Evolutionary conservation across 192 early-diverging fungal genomes (phyloP), one percentile per base, ranked within the genome.

Genomic region (Funneliformis geosporum): DNA sequence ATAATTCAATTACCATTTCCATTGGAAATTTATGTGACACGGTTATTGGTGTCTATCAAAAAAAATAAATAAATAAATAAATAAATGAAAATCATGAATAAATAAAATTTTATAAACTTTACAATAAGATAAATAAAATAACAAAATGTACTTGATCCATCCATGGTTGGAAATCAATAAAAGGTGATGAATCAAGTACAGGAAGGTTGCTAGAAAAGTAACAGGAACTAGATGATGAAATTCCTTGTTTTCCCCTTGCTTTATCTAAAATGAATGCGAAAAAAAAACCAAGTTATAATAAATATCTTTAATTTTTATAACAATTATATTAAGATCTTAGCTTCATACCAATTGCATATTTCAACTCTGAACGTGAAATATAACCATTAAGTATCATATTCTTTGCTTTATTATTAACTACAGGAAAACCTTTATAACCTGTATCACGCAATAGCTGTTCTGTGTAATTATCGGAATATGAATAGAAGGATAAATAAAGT

Each of bases 341-440:
- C 50, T 46, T 28, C 33, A 79, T 81, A 76, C 83, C 83, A 28
- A 85, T 85, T 64, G 84, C 85, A 81, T 83, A 86, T 43, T 80
- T 21, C n/a, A 94, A 64, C 42, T 93, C 91, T 0, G 90, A 84
- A 23, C 91, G 84, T 16, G 86, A 85, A 27, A 95, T 91, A 80
- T 93, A 96, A 4, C 95, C 95, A 1, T 90, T 83, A 9, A 96
- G 77, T 68, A 84, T 82, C 84, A 90, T 86, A 21, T 92, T 86
- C 23, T 86, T 76, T 2, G 71, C n/a, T 3, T 88, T 87, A 50
- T 88, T 87, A 50, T 88, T 80, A 33, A 96, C 88, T 0, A 95
- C 86, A 0, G 95, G 95, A 47, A 91, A 95, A 5, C 95, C 95
- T 79, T 89, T 91, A 84, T 85, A 88, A 59, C 86, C 79, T n/a